Percentiles rank a stretch among this genome's conserved stretches.
These are phyloP conservation scores for Usnea hakonensis DNA, from an alignment of 495 filamentous ascomycete species.

Conservation along the genomic window DNA sequence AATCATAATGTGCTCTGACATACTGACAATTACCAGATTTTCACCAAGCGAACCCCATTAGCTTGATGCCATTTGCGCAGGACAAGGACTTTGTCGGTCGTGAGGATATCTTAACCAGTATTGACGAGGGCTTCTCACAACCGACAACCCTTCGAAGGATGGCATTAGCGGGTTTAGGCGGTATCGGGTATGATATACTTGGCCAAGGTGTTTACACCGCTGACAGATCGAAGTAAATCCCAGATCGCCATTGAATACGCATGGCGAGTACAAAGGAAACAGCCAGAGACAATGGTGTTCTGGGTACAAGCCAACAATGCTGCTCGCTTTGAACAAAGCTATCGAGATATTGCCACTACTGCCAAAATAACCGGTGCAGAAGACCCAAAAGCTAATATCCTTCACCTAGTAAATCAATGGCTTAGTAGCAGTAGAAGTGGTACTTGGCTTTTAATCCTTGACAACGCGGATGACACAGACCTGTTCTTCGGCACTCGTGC, in stretches of 20 bases:
- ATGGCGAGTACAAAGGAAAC: constrained; percentile 29
- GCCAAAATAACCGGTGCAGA: constrained; percentile 27
- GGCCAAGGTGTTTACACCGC: not conserved
- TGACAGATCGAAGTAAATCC: constrained; percentile 36
- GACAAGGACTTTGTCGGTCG: constrained; percentile 40
- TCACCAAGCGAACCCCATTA: not conserved
- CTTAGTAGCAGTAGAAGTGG: constrained; percentile 23
- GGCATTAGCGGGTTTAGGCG: constrained; percentile 38
- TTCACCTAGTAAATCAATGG: constrained; percentile 33
- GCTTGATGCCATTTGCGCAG: constrained; percentile 30
- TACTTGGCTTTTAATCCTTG: constrained; percentile 42
- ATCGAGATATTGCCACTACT: constrained; percentile 32
- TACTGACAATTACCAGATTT: not conserved
- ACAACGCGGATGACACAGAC: constrained; percentile 42
- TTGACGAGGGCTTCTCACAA: constrained; percentile 25
- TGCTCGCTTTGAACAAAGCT: constrained; percentile 35
- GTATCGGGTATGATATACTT: constrained; percentile 37
- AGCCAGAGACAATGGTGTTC: constrained; percentile 34
- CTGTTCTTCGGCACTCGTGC: constrained; percentile 23
- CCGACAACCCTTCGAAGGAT: constrained; percentile 23
- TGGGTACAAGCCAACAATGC: constrained; percentile 37
- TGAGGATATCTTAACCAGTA: constrained; percentile 25
- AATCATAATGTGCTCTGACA: not conserved
- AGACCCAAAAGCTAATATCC: constrained; percentile 29
- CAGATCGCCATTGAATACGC: constrained; percentile 44